Evolutionary conservation across 441 rosid genomes (phyloP).

Genomic region (Pelargonium citronellum): DNA sequence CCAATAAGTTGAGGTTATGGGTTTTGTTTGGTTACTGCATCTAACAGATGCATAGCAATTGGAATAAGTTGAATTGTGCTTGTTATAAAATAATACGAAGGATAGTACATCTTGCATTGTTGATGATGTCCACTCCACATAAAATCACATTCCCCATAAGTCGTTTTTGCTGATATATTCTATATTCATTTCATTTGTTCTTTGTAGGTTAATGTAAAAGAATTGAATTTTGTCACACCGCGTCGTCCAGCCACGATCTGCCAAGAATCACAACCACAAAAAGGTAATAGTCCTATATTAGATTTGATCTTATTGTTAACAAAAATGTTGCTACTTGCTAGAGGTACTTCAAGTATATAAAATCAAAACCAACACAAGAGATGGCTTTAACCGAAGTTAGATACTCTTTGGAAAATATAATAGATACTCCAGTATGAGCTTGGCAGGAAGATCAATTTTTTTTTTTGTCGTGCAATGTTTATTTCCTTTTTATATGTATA

Average conservation of each 20-base stretch:
- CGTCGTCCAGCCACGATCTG: slow-evolving; percentile 19
- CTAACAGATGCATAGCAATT: not conserved
- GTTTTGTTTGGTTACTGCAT: not conserved
- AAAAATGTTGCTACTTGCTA: too few species aligned
- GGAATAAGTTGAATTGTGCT: not conserved
- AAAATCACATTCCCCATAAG: not conserved
- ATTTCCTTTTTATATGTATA: not conserved
- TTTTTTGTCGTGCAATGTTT: too few species aligned
- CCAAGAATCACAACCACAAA: slow-evolving; percentile 25
- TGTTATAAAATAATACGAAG: not conserved
- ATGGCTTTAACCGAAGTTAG: slow-evolving; percentile 2
- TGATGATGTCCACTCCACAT: not conserved
- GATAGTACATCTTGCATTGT: not conserved
- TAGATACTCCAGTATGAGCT: too few species aligned
- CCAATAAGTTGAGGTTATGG: not conserved
- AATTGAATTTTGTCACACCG: slow-evolving; percentile 43
- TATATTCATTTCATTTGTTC: slow-evolving; percentile 9
- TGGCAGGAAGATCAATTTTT: too few species aligned
- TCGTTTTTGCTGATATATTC: not conserved
- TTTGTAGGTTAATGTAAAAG: slow-evolving; percentile 48
- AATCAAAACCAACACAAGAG: not conserved
- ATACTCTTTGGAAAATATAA: too few species aligned
- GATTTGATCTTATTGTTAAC: not conserved
- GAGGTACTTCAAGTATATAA: too few species aligned
- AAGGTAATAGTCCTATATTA: slow-evolving; percentile 25